Evolutionary conservation across 805 yeast species (phyloP).

Genomic region (Pichia rugopelliculosa): DNA sequence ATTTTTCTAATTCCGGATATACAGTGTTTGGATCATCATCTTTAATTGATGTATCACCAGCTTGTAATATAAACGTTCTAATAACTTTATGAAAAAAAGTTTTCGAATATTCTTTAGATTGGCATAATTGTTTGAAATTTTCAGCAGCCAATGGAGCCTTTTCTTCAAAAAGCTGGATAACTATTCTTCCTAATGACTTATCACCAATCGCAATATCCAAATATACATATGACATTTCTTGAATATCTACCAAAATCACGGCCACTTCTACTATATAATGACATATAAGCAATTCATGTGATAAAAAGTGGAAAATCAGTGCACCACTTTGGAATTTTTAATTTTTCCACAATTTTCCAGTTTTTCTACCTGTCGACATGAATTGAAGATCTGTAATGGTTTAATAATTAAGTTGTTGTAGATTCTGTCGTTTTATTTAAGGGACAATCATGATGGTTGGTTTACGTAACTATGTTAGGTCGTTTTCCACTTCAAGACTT

Average conservation of each 20-base stretch:
- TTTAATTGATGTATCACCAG: slow-evolving; percentile 43
- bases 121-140: slow-evolving; percentile 45
- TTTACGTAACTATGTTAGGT: slow-evolving; percentile 2
- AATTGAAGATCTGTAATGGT: too few relatives aligned
- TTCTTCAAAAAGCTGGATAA: slow-evolving; percentile 40
- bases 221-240: slow-evolving; percentile 12
- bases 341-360: neutral
- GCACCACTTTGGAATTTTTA: neutral
- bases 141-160: slow-evolving; percentile 51
- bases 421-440: too few relatives aligned
- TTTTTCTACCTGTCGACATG: neutral
- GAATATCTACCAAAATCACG: too few relatives aligned
- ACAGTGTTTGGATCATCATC: slow-evolving; percentile 25
- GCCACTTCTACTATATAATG: too few relatives aligned
- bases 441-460: slow-evolving; percentile 1
- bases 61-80: slow-evolving; percentile 64
- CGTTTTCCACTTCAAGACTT: neutral
- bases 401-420: too few relatives aligned
- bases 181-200: slow-evolving; percentile 48
- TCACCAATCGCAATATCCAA: slow-evolving; percentile 38
- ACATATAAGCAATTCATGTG: neutral
- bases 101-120: slow-evolving; percentile 33
- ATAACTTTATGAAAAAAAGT: slow-evolving; percentile 56
- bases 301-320: neutral
- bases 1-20: slow-evolving; percentile 21